Percentiles rank a stretch among this genome's conserved stretches.
Conservation (phyloP, 176 grass and related monocot genomes). For the Leersia perrieri region DNA sequence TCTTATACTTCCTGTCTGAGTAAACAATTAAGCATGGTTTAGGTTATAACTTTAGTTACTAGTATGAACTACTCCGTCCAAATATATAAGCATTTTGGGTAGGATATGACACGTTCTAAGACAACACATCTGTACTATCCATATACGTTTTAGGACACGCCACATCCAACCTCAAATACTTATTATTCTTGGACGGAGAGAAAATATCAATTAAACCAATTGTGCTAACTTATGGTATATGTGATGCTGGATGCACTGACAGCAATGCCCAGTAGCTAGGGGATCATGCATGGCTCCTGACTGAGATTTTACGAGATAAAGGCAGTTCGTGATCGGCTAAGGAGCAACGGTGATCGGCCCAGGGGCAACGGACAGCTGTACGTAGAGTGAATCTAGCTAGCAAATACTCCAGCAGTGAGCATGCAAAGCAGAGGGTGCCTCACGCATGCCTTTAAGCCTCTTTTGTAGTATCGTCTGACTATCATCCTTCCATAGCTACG, state of each 20-base stretch:
- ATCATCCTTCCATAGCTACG: constrained; percentile 31
- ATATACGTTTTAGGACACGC: too few species aligned
- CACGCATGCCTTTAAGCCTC: background rate
- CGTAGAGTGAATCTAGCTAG: background rate
- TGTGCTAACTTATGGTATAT: background rate
- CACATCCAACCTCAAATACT: too few species aligned
- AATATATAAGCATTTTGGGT: too few species aligned
- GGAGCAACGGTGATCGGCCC: background rate
- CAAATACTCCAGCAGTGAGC: background rate
- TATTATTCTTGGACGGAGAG: too few species aligned
- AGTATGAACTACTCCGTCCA: too few species aligned
- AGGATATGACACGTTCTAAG: too few species aligned
- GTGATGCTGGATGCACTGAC: background rate
- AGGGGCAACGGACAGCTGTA: background rate
- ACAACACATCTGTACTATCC: too few species aligned
- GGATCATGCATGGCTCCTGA: background rate
- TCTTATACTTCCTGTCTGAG: background rate
- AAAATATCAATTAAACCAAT: background rate
- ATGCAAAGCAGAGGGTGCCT: background rate
- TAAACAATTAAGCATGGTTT: background rate
- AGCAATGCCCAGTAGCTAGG: background rate
- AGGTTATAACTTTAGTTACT: background rate
- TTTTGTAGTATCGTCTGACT: constrained; percentile 10
- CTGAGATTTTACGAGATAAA: background rate
- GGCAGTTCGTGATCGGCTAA: background rate